Evolutionary conservation across 768 basidiomycete species (phyloP).

Genomic region (Trametes elegans): DNA sequence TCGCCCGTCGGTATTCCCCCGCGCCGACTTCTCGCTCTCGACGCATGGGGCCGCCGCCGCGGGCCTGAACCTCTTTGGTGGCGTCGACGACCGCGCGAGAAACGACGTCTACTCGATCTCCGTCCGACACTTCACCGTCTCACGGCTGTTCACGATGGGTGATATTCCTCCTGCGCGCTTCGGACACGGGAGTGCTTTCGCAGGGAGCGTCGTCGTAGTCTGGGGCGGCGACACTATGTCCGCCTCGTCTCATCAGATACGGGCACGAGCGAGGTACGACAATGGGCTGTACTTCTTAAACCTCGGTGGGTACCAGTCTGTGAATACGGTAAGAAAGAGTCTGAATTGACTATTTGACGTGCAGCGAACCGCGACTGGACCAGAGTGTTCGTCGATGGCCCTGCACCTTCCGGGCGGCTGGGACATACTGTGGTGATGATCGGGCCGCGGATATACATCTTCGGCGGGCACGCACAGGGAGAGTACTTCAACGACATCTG

Average conservation of each 20-base stretch:
- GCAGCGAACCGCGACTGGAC: conserved; percentile 94
- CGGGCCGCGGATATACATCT: conserved; percentile 85
- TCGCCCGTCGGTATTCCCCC: conserved; percentile 7
- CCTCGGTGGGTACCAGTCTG: conserved; percentile 58
- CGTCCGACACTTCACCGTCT: conserved; percentile 69
- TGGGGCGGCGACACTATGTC: conserved; percentile 97
- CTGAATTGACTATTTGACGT: not conserved
- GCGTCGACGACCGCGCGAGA: conserved; percentile 77
- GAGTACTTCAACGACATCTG: conserved; percentile 90
- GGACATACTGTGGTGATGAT: conserved; percentile 91
- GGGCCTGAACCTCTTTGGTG: conserved; percentile 84
- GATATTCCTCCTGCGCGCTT: conserved; percentile 83
- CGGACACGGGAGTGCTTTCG: conserved; percentile 89
- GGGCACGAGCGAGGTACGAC: conserved; percentile 65
- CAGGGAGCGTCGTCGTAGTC: conserved; percentile 88
- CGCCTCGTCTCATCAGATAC: conserved; percentile 51
- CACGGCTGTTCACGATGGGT: conserved; percentile 77
- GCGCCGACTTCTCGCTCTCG: conserved; percentile 17
- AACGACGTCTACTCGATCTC: conserved; percentile 90
- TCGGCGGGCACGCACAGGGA: conserved; percentile 91
- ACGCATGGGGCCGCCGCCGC: not conserved
- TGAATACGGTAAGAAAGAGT: not conserved
- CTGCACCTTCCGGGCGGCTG: conserved; percentile 81
- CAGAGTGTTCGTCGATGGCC: conserved; percentile 67
- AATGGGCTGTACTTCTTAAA: conserved; percentile 90